A percentile compares a stretch with the other conserved stretches of the same genome.
phyloP scores from a whole-genome alignment of 2,329 filamentous ascomycete species.

The Phialocephala subalpina region DNA sequence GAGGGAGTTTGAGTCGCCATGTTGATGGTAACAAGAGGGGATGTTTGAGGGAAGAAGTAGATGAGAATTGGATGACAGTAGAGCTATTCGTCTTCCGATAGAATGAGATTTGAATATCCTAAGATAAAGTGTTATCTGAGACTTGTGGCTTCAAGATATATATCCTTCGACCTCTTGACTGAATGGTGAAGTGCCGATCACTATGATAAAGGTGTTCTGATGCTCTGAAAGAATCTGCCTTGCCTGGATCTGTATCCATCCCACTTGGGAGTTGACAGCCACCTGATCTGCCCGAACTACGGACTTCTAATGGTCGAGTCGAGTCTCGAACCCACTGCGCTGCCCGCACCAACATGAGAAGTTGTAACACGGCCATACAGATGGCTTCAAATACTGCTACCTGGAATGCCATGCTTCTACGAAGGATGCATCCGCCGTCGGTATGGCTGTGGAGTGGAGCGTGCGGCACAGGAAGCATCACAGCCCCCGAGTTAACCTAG shows the following conservation, averaged over 20 bases:
- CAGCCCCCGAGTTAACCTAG: neutral
- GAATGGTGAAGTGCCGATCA: neutral
- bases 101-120: neutral
- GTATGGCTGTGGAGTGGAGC: neutral
- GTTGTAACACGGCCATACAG: neutral
- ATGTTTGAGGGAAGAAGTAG: neutral
- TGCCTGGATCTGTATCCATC: neutral
- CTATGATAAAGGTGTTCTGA: neutral
- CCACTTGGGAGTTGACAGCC: neutral
- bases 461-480: constrained; percentile 8
- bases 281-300: neutral
- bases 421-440: neutral
- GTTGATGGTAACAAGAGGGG: neutral
- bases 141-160: neutral
- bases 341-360: neutral
- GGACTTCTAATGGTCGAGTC: neutral
- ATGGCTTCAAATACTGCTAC: neutral
- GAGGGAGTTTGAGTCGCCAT: constrained; percentile 4
- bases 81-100: neutral
- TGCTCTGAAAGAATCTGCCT: neutral
- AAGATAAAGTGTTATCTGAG: neutral
- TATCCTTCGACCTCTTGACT: neutral
- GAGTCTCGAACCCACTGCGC: neutral
- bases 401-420: constrained; percentile 1
- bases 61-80: too few relatives aligned